Conservation (phyloP, 768 basidiomycete genomes). For the Solioccasus polychromus region DNA sequence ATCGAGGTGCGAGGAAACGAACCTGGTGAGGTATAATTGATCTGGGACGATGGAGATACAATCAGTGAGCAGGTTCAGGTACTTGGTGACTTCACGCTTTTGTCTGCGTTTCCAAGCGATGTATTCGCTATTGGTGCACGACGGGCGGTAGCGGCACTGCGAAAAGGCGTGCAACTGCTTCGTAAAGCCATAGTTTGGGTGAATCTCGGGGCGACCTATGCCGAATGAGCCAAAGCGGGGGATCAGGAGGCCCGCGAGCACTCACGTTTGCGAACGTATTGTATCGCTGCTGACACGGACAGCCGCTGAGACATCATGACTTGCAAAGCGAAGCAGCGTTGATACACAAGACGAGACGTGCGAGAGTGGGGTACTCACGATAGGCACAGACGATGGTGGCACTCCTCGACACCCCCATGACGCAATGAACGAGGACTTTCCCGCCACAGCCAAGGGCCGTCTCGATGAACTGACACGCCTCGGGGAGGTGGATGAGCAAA, state of each 20-base stretch:
- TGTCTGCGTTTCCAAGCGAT: conserved; percentile 57
- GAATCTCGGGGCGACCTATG: conserved; percentile 37
- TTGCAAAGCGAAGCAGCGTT: conserved; percentile 17
- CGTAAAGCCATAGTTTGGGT: conserved; percentile 50
- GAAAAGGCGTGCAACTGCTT: conserved; percentile 56
- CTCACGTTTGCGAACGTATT: conserved; percentile 50
- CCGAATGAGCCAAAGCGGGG: conserved; percentile 8
- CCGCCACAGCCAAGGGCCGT: conserved; percentile 50
- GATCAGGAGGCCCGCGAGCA: not conserved
- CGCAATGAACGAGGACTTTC: conserved; percentile 66
- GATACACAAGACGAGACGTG: conserved; percentile 1
- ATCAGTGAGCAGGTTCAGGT: conserved; percentile 50
- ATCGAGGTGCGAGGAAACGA: conserved; percentile 36
- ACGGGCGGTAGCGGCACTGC: conserved; percentile 48
- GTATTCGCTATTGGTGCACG: conserved; percentile 42
- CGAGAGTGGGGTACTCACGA: conserved; percentile 34
- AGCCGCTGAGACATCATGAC: conserved; percentile 51
- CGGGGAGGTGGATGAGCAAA: conserved; percentile 63
- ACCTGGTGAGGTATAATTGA: conserved; percentile 53
- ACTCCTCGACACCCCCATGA: conserved; percentile 72
- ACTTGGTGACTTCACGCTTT: conserved; percentile 50
- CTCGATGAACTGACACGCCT: conserved; percentile 61
- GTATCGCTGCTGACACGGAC: conserved; percentile 42
- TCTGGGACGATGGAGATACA: conserved; percentile 50
- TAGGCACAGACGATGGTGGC: conserved; percentile 58